Conservation (phyloP, 2,329 filamentous ascomycete species). For the Pestalotiopsis sp. region DNA sequence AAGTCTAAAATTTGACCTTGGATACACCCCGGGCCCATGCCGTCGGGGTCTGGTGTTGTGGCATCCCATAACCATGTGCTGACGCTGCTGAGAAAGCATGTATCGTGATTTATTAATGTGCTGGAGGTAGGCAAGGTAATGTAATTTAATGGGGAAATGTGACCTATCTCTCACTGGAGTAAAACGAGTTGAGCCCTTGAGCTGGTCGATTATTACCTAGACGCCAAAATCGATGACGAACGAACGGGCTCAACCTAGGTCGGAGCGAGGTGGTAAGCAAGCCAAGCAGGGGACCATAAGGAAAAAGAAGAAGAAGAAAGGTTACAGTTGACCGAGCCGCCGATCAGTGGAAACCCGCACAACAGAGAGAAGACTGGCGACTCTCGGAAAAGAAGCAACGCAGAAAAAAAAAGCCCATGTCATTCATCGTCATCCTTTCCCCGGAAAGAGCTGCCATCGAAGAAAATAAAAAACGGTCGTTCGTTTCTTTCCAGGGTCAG, state of each 20-base stretch:
- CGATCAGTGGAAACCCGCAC: background rate
- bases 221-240: background rate
- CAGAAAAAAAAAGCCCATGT: background rate
- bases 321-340: background rate
- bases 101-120: no score
- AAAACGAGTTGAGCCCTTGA: background rate
- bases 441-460: background rate
- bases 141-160: background rate
- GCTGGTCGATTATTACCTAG: background rate
- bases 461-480: background rate
- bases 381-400: background rate
- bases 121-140: background rate
- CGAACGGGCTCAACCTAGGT: background rate
- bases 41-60: background rate
- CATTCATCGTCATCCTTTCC: background rate
- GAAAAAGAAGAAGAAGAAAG: background rate
- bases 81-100: no score
- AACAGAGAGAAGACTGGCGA: background rate
- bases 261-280: background rate
- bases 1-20: background rate
- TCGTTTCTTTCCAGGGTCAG: background rate
- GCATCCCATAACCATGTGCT: background rate
- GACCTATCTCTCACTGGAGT: background rate
- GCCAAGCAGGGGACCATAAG: background rate
- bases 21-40: background rate